Evolutionary conservation across 2,329 filamentous ascomycete genomes (phyloP).

Genomic region (Pseudocercospora fijiensis): DNA sequence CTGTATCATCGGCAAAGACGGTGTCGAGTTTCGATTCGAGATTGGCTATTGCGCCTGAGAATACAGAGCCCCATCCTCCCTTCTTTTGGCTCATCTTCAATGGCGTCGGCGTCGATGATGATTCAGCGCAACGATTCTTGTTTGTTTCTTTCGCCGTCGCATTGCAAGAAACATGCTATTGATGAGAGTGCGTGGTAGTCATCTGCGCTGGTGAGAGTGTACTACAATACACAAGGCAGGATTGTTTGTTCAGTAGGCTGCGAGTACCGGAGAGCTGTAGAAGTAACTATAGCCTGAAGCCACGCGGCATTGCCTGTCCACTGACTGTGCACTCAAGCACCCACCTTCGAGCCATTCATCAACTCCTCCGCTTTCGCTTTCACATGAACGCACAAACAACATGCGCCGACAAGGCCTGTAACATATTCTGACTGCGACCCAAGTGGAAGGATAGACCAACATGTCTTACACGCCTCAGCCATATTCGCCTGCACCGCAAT

Average conservation of each 20-base stretch:
- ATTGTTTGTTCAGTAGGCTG: not conserved
- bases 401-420: not conserved
- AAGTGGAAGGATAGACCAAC: not conserved
- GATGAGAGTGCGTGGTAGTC: not conserved
- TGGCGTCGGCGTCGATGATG: not conserved
- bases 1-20: slow-evolving; percentile 79
- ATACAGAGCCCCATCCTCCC: slow-evolving; percentile 55
- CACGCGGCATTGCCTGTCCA: not conserved
- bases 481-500: slow-evolving; percentile 22
- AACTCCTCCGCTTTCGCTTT: not conserved
- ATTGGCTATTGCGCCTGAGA: slow-evolving; percentile 87
- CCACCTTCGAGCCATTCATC: not conserved
- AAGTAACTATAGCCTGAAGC: not conserved
- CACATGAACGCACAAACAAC: not conserved
- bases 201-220: not conserved
- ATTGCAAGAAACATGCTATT: slow-evolving; percentile 24
- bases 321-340: no score
- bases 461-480: slow-evolving; percentile 29
- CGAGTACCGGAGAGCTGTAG: not conserved
- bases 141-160: slow-evolving; percentile 28
- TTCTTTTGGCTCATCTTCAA: slow-evolving; percentile 28
- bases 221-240: not conserved
- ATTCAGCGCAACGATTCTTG: not conserved
- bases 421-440: not conserved
- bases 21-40: slow-evolving; percentile 91